Evolutionary conservation across 2,329 filamentous ascomycete genomes (phyloP).

Genomic region (Ophiostoma sp.): DNA sequence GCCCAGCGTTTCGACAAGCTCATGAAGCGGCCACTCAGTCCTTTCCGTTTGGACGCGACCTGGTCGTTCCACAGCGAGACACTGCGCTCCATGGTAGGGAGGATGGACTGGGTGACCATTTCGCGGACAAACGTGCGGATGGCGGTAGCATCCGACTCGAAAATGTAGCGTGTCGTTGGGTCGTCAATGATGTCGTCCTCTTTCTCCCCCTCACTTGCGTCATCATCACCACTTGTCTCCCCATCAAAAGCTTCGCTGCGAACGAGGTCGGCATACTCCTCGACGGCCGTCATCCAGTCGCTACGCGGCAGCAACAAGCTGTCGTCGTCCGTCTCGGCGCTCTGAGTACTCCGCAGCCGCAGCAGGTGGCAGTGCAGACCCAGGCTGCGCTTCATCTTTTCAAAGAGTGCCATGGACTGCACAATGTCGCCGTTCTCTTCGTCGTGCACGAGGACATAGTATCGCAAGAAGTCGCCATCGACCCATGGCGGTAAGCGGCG

Average conservation of each 20-base stretch:
- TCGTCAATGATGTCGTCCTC: constrained; percentile 60
- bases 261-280: constrained; percentile 76
- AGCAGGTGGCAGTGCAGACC: constrained; percentile 93
- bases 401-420: constrained; percentile 85
- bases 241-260: constrained; percentile 47
- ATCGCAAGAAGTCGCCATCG: constrained; percentile 86
- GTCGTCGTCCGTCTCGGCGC: constrained; percentile 87
- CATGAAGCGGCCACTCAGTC: constrained; percentile 90
- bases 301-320: constrained; percentile 76
- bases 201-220: constrained; percentile 63
- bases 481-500: constrained; percentile 79
- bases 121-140: constrained; percentile 89
- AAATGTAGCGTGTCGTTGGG: constrained; percentile 71
- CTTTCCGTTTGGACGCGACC: constrained; percentile 84
- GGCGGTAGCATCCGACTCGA: constrained; percentile 86
- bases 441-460: constrained; percentile 95
- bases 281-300: constrained; percentile 85
- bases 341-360: constrained; percentile 78
- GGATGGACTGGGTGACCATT: constrained; percentile 89
- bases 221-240: constrained; percentile 66
- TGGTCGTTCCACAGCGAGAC: constrained; percentile 96
- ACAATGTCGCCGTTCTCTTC: constrained; percentile 93
- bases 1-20: constrained; percentile 89
- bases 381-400: constrained; percentile 99
- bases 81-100: constrained; percentile 94